Evolutionary conservation across 2,329 filamentous ascomycete species (phyloP).

Genomic region (Colletotrichum cuscutae): DNA sequence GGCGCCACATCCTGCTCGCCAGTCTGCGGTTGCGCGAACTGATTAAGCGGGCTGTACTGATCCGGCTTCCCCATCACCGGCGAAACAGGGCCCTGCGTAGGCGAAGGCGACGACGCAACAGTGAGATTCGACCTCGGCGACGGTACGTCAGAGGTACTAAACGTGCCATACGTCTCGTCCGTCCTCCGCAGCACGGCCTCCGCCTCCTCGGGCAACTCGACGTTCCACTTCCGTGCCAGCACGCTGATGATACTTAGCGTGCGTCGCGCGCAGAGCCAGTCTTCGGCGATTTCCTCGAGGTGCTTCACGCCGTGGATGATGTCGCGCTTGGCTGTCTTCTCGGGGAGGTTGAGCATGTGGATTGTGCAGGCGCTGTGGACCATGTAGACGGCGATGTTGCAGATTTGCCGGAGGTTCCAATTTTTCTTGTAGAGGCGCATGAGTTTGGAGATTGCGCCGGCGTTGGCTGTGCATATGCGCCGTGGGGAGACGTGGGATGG

Average conservation of each 20-base stretch:
- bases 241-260: constrained; percentile 88
- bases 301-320: constrained; percentile 92
- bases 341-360: constrained; percentile 90
- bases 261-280: constrained; percentile 89
- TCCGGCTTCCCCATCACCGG: constrained; percentile 38
- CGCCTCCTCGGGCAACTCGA: constrained; percentile 88
- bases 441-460: constrained; percentile 90
- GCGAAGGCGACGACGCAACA: constrained; percentile 39
- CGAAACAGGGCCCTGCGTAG: constrained; percentile 39
- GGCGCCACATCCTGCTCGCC: constrained; percentile 39
- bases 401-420: constrained; percentile 92
- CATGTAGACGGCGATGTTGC: constrained; percentile 97
- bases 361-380: constrained; percentile 94
- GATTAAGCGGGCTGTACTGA: constrained; percentile 49
- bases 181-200: constrained; percentile 78
- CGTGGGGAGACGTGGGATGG: constrained; percentile 89
- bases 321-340: constrained; percentile 89
- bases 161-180: constrained; percentile 82
- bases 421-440: constrained; percentile 93
- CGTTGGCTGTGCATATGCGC: constrained; percentile 90
- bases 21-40: constrained; percentile 44
- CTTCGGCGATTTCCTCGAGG: constrained; percentile 93
- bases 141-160: constrained; percentile 69
- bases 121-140: constrained; percentile 57
- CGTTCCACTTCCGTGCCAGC: constrained; percentile 88